phyloP scores from a whole-genome alignment of 2,329 filamentous ascomycete species.

The Erysiphe pisi region DNA sequence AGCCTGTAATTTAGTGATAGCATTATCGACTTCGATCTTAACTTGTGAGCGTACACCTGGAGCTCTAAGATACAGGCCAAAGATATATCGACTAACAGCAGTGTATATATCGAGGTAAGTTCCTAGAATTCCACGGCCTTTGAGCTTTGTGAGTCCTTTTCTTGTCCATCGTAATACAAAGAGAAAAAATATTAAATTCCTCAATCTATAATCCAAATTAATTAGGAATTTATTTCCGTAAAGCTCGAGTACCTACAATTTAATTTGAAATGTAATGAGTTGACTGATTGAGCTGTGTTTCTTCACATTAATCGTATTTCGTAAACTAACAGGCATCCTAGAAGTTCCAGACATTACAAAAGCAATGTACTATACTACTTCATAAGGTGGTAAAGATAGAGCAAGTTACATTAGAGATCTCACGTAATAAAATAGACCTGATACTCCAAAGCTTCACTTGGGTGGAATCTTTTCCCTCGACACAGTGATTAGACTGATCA shows the following conservation, averaged over 20 bases:
- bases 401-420: too few relatives aligned
- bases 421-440: too few relatives aligned
- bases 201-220: constrained; percentile 46
- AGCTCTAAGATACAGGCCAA: constrained; percentile 72
- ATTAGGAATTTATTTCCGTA: constrained; percentile 27
- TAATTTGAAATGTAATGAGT: constrained; percentile 52
- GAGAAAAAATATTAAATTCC: constrained; percentile 78
- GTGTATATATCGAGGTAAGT: constrained; percentile 64
- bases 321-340: constrained; percentile 59
- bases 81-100: constrained; percentile 60
- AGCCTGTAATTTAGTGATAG: constrained; percentile 65
- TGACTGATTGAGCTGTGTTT: constrained; percentile 47
- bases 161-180: constrained; percentile 78
- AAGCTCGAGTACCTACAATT: constrained; percentile 47
- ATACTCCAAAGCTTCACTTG: too few relatives aligned
- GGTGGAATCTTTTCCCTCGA: too few relatives aligned
- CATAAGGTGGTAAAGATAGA: too few relatives aligned
- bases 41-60: constrained; percentile 82
- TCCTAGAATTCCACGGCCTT: constrained; percentile 77
- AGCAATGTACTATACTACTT: constrained; percentile 3
- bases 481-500: too few relatives aligned
- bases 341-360: constrained; percentile 53
- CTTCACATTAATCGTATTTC: constrained; percentile 55
- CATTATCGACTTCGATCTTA: constrained; percentile 69
- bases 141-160: constrained; percentile 70